Evolutionary conservation across 1,284 basidiomycete species (phyloP), one percentile per base, ranked within the genome.

Genomic region (Apiotrichum akiyoshidainum): DNA sequence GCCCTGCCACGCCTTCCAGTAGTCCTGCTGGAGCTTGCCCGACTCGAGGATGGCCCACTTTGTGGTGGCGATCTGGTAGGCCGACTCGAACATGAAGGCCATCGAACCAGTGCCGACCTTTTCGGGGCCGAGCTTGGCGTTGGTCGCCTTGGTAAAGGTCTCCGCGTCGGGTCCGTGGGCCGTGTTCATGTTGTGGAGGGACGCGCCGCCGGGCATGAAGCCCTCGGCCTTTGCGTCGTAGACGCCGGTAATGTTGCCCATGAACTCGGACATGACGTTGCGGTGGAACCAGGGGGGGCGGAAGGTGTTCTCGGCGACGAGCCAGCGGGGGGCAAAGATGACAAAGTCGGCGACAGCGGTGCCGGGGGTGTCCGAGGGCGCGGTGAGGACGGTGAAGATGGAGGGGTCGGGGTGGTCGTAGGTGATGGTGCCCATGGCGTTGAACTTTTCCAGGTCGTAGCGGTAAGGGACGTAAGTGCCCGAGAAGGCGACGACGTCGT

Each of bases 401-500:
- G 57, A 62, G 2, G 73, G 74, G 51, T 76, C 73, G 13, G 69
- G 65, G 57, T 76, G 71, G 63, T 76, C 77, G 58, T 82, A 85
- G 39, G 83, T 83, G 66, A 87, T 84, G 56, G 82, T 84, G 35
- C 86, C 86, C 56, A 87, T 83, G 62, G 82, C 81, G 68, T 83
- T 79, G 75, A 87, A 88, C 69, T 85, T 86, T 68, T 82, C 81
- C 69, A 87, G 72, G 39, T 83, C 84, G 68, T 88, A 87, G 72
- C 87, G 87, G 79, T 85, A 87, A 1, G 86, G 86, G 3, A 86
- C 81, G 66, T 87, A 87, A 75, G 85, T 87, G 57, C 85, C 85
- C 55, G 84, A 82, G 83, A 84, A 87, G 0, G 86, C 85, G 46
- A 88, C 86, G 34, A 88, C 86, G 67, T 88, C 87, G 57, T 57